Conservation (phyloP, 2,329 filamentous ascomycete genomes). For the Diaporthe sp. region DNA sequence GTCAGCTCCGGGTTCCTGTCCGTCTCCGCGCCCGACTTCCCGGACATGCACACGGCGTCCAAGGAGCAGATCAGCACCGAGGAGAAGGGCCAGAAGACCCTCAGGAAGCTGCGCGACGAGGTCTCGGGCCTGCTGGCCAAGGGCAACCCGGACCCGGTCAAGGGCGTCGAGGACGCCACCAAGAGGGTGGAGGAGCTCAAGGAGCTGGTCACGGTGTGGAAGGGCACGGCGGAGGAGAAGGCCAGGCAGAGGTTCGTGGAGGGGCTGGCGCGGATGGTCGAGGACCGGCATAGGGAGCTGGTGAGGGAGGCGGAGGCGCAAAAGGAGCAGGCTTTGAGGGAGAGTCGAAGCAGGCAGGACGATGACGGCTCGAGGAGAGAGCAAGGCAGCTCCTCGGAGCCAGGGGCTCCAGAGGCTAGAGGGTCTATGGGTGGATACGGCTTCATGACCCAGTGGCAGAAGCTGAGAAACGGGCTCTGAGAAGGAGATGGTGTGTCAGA, state of each 20-base stretch:
- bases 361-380: conserved; percentile 49
- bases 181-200: conserved; percentile 82
- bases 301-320: conserved; percentile 60
- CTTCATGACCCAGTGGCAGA: conserved; percentile 73
- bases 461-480: conserved; percentile 67
- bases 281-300: conserved; percentile 75
- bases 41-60: conserved; percentile 52
- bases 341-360: conserved; percentile 49
- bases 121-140: conserved; percentile 75
- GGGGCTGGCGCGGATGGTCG: conserved; percentile 81
- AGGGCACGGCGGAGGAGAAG: conserved; percentile 94
- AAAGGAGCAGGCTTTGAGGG: conserved; percentile 48
- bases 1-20: conserved; percentile 89
- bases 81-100: conserved; percentile 88
- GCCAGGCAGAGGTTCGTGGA: conserved; percentile 87
- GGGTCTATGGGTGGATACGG: conserved; percentile 66
- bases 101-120: conserved; percentile 77
- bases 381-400: conserved; percentile 45
- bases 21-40: conserved; percentile 82
- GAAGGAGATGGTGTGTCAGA: neutral
- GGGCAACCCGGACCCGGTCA: conserved; percentile 57
- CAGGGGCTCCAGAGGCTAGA: conserved; percentile 53
- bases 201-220: conserved; percentile 85
- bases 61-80: conserved; percentile 75
- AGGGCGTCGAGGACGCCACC: conserved; percentile 80